phyloP scores from a whole-genome alignment of 2,329 filamentous ascomycete genomes.

The Sporothrix protearum region DNA sequence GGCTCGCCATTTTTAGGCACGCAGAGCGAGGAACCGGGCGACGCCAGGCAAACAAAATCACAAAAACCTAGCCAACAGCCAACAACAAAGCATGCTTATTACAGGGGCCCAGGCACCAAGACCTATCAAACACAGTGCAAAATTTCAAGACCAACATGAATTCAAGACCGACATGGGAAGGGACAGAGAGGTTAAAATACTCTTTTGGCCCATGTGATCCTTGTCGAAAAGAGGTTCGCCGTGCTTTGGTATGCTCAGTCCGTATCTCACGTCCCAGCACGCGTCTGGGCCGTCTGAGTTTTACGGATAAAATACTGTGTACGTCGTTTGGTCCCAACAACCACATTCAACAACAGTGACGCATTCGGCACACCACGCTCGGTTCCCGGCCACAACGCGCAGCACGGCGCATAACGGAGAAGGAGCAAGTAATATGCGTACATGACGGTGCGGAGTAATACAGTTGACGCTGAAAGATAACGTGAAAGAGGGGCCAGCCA shows the following conservation, averaged over 20 bases:
- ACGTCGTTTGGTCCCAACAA: neutral
- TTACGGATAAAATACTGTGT: too few relatives aligned
- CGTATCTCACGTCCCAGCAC: neutral
- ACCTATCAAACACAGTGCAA: neutral
- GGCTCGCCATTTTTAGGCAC: neutral
- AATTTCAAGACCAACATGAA: neutral
- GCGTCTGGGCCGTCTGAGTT: neutral
- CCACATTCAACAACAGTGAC: neutral
- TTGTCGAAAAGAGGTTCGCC: too few relatives aligned
- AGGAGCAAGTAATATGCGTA: neutral
- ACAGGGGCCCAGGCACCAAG: neutral
- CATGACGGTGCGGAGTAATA: neutral
- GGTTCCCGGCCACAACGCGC: neutral
- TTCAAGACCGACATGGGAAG: neutral
- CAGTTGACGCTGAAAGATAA: neutral
- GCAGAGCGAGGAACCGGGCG: constrained; percentile 1
- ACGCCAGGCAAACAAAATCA: neutral
- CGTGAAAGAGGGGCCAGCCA: neutral
- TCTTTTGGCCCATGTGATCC: too few relatives aligned
- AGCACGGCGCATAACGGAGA: neutral
- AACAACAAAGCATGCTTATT: neutral
- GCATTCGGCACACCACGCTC: neutral
- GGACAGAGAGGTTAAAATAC: neutral
- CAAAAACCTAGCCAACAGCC: neutral
- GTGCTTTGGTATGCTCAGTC: too few relatives aligned